Evolutionary conservation across 441 rosid genomes (phyloP), one percentile per base, ranked within the genome.

Genomic region (Populus hybrid): DNA sequence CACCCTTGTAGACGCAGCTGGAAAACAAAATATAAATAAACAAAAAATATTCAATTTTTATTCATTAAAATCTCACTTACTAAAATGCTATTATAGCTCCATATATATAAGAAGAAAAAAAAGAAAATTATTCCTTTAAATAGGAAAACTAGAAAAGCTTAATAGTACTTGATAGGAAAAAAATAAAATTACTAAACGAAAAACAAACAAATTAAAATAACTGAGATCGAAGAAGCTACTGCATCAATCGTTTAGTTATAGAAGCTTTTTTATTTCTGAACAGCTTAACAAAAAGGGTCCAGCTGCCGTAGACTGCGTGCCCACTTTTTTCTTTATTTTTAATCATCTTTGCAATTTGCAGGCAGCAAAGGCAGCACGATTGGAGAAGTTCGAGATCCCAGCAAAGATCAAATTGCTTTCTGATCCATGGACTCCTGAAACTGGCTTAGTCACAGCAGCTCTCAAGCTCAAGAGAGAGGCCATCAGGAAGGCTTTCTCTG

Each of bases 321-420:
- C 61, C 6, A 5, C 2, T 53, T 53, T 53, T 16, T 53, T 53
- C 16, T 1, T 65, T 9, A 12, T n/a, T 26, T 6, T 7, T 35
- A 24, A 16, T 68, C 69, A 38, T 76, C 63, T 36, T 73, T 53
- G n/a, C 53, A 20, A 59, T 61, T 18, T 80, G 28, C 84, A 96
- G 99, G 93, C 80, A 24, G 97, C 87, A 42, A 96, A 94, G 89
- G 83, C 85, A 35, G 91, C 91, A 0, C 78, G 89, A 1, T 76
- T 94, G 80, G 92, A 93, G 82, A 93, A 92, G 84, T 93, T 94
- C 80, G 99, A 96, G 87, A 91, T 91, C 80, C 99, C 98, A 2
- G 90, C 88, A n/a, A n/a, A n/a, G n/a, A n/a, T n/a, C n/a, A n/a
- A n/a, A n/a, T n/a, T n/a, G n/a, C n/a, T n/a, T n/a, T 83, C 88